Evolutionary conservation across 495 filamentous ascomycete genomes (phyloP), one percentile per base, ranked within the genome.

Genomic region (Penicillium maclennaniae): DNA sequence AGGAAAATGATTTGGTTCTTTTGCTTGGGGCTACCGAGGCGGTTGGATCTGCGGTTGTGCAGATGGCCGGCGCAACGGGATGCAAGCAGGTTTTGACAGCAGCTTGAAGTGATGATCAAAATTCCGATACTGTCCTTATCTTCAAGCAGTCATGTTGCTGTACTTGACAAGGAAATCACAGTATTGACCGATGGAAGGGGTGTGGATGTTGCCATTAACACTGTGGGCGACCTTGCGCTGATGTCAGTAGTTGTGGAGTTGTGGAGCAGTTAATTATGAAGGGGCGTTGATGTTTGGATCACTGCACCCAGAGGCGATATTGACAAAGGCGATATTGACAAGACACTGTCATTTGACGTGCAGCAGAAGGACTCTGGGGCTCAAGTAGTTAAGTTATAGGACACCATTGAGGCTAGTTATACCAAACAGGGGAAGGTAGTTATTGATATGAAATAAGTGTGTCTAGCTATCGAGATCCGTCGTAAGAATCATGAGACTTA

Each of bases 231-330:
- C 27, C 16, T 59, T 25, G 27, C 16, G 1, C 28, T 63, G 44
- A 63, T 63, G 60, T 43, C 45, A 16, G 54, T 41, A 6, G 37
- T 44, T 7, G 15, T 63, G 26, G 54, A 6, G 37, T 44, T 7
- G 15, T 63, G 26, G 54, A 55, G 23, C 39, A 49, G 25, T 41
- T 63, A 47, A 56, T 51, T 21, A 6, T 25, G 9, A 43, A 51
- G 49, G 60, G 60, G 4, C 60, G 60, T 0, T 60, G n/a, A 57
- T 45, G 25, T 37, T 10, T 63, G 60, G 60, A 63, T 63, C 47
- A 40, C 60, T 1, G 60, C 56, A 14, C 60, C 60, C 12, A 51
- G 47, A 31, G 56, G 53, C 10, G 47, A 44, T 39, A 53, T 15
- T 8, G 48, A 36, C 23, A 63, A 48, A 31, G 56, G 53, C 10